Evolutionary conservation across 768 basidiomycete genomes (phyloP).

Genomic region (Xerocomellus chrysenteron): DNA sequence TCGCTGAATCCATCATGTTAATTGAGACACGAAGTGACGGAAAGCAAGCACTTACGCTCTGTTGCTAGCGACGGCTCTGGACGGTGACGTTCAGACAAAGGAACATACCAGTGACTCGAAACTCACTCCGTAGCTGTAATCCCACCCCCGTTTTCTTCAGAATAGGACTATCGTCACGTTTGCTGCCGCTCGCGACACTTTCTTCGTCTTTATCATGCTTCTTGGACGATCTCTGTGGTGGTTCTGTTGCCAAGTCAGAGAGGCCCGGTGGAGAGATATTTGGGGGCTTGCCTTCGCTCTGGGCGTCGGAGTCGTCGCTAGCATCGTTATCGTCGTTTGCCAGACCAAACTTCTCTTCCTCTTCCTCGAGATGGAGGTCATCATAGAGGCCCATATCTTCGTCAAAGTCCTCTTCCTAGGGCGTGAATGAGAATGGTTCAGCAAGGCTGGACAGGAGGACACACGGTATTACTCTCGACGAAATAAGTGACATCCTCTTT

Average conservation of each 20-base stretch:
- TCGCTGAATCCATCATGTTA: constrained; percentile 31
- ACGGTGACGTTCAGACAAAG: constrained; percentile 13
- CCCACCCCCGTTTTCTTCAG: constrained; percentile 69
- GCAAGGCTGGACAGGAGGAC: constrained; percentile 34
- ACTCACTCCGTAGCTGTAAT: constrained; percentile 71
- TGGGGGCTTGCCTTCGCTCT: constrained; percentile 62
- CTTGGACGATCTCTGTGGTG: constrained; percentile 68
- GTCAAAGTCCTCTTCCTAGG: constrained; percentile 94
- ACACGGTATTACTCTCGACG: constrained; percentile 90
- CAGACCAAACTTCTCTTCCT: constrained; percentile 90
- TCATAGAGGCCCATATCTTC: constrained; percentile 98
- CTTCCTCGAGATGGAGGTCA: constrained; percentile 94
- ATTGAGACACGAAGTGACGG: neutral
- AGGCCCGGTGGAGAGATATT: neutral
- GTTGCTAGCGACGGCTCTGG: constrained; percentile 62
- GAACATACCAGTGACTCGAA: constrained; percentile 2
- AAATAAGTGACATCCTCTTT: constrained; percentile 97
- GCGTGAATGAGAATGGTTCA: constrained; percentile 17
- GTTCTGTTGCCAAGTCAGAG: constrained; percentile 40
- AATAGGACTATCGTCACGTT: constrained; percentile 75
- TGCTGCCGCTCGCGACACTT: constrained; percentile 62
- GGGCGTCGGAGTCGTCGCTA: constrained; percentile 72
- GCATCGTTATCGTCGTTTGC: constrained; percentile 65
- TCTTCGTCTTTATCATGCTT: constrained; percentile 75
- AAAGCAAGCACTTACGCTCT: constrained; percentile 49